Conservation (phyloP, 2,329 filamentous ascomycete species). For the Monosporascus sp. region DNA sequence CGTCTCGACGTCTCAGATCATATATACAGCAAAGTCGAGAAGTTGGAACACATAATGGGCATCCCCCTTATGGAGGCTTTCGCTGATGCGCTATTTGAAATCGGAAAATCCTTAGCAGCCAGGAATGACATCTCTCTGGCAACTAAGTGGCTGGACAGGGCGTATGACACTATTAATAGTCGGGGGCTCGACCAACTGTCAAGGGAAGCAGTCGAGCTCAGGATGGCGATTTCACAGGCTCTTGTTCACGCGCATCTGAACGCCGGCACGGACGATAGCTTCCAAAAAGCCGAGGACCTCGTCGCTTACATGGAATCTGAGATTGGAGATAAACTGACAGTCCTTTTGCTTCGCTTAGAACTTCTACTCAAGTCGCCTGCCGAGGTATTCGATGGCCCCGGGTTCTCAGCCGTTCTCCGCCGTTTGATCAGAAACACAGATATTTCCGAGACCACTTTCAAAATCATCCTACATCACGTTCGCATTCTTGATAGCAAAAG, state of each 20-base stretch:
- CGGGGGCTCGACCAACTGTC: constrained; percentile 53
- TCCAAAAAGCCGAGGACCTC: constrained; percentile 50
- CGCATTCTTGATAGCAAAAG: constrained; percentile 56
- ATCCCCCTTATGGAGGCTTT: constrained; percentile 52
- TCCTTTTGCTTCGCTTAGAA: constrained; percentile 65
- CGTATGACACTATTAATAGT: constrained; percentile 52
- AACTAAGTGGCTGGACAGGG: constrained; percentile 68
- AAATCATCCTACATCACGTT: constrained; percentile 61
- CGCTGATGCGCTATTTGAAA: constrained; percentile 64
- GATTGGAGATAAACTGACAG: constrained; percentile 58
- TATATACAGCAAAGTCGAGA: constrained; percentile 60
- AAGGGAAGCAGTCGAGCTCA: constrained; percentile 57
- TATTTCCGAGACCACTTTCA: constrained; percentile 59
- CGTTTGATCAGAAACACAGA: constrained; percentile 57
- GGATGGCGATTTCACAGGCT: constrained; percentile 60
- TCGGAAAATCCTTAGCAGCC: constrained; percentile 57
- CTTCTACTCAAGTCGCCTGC: constrained; percentile 47
- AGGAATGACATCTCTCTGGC: constrained; percentile 52
- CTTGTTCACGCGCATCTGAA: constrained; percentile 52
- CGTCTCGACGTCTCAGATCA: constrained; percentile 73
- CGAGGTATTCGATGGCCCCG: constrained; percentile 42
- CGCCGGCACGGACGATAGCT: constrained; percentile 36
- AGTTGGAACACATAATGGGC: constrained; percentile 35
- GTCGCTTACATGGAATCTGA: constrained; percentile 58
- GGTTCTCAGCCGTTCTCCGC: constrained; percentile 49